Evolutionary conservation across 345 rosid species (phyloP), one percentile per base, ranked within the genome.

Genomic region (Eucalyptus erythrocorys): DNA sequence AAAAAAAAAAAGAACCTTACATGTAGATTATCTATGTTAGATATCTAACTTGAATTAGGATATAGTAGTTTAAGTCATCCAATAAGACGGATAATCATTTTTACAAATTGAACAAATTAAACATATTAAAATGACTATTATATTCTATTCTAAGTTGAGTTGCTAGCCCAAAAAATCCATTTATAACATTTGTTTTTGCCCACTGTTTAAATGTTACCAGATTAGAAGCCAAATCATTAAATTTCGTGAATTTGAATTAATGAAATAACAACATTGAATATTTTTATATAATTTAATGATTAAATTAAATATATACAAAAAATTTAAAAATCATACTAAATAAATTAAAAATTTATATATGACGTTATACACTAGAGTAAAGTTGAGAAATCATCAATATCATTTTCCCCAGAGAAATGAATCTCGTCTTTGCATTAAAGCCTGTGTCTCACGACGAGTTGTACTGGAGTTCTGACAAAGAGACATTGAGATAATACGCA

Each of bases 321-420:
- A 37, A 9, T 17, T 68, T 7, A 9, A 4, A 0, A 34, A 17
- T 4, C 2, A 8, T 16, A 68, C 57, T 51, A 51, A 51, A 51
- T 1, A 51, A 51, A 51, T 51, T 1, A 51, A 51, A 51, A 51
- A 1, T 1, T 51, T 0, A 21, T 51, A 1, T 0, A 51, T 5
- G 1, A 3, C 0, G 2, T 16, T 34, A 4, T 3, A 5, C 7
- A 3, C 21, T 1, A 3, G 21, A 0, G 1, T 2, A 68, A 68
- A 68, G 6, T 68, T 34, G 3, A 68, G 6, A 68, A 4, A 68
- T 34, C 13, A 71, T 71, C 40, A 4, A 6, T 9, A 19, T 68
- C 13, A 68, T 16, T 68, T 34, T 9, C 6, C 0, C 12, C 13
- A 0, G 15, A 34, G 19, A 68, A 68, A 68, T 8, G 9, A 13